Evolutionary conservation across 345 rosid genomes (phyloP), one percentile per base, ranked within the genome.

Genomic region (Cardamine resedifolia): DNA sequence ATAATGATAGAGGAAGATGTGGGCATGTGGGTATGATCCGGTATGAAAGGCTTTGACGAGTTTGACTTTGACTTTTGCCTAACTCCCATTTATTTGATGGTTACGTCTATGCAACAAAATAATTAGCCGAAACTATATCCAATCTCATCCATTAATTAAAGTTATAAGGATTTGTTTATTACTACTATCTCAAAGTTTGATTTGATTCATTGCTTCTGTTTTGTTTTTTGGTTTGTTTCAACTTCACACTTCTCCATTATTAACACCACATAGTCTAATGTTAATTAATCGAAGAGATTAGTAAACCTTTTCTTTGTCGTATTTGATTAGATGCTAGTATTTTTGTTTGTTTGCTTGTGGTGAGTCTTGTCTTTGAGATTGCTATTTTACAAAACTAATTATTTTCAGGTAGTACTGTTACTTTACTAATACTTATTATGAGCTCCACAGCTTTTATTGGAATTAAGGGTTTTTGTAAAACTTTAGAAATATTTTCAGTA

Each of bases 61-160:
- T 71, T 41, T 72, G 74, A 75, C 57, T 75, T 68, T 69, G 79
- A 70, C 70, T 75, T 33, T 19, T 55, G 74, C 79, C 79, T 45
- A 75, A 75, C 65, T 68, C 38, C 58, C 57, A 75, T 69, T 61
- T 61, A 6, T 33, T 23, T 68, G 74, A 75, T 68, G 26, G 51
- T 68, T 69, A 75, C 74, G 34, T 68, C 50, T 31, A 41, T 27
- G 6, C 50, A 45, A n/a, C 64, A 44, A 66, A 14, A 24, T 20
- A 3, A 26, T 47, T 57, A 58, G 73, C 73, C 47, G 28, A 67
- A 74, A 67, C 58, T 53, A 75, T 61, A 75, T 75, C 79, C 79
- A 67, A 39, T 59, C 67, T 30, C 48, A 21, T n/a, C 73, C 73
- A 41, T 23, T 59, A 21, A 5, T 30, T 6, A 58, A 50, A 66